Evolutionary conservation across 2,329 filamentous ascomycete species (phyloP).

Genomic region (Talaromyces sp.): DNA sequence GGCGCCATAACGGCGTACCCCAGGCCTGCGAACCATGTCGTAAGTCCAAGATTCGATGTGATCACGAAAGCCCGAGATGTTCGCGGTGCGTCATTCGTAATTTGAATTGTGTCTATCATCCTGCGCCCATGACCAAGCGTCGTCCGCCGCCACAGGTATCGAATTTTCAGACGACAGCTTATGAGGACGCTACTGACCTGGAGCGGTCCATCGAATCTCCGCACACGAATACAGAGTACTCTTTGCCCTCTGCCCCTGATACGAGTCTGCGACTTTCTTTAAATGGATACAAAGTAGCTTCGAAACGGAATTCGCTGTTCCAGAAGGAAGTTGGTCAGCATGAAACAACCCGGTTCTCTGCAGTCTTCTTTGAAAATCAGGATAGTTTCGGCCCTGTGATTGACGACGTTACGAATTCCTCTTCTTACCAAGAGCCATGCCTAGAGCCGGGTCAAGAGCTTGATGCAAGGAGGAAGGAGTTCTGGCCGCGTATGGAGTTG

Average conservation of each 20-base stretch:
- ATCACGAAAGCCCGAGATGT: slow-evolving; percentile 33
- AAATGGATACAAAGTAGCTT: background rate
- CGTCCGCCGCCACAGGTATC: background rate
- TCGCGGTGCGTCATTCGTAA: background rate
- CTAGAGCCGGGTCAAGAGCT: background rate
- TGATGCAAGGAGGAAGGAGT: background rate
- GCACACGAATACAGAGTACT: background rate
- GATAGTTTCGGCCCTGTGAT: background rate
- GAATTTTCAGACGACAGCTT: background rate
- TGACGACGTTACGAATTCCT: background rate
- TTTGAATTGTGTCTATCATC: background rate
- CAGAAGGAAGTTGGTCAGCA: background rate
- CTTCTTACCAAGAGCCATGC: background rate
- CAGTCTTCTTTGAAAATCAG: slow-evolving; percentile 3
- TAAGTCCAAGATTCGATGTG: slow-evolving; percentile 35
- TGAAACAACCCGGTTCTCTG: background rate
- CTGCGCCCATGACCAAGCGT: slow-evolving; percentile 3
- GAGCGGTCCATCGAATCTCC: background rate
- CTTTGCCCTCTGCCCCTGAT: background rate
- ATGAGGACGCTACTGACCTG: background rate
- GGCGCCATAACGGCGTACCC: slow-evolving; percentile 33
- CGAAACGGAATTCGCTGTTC: background rate
- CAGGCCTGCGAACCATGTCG: slow-evolving; percentile 40
- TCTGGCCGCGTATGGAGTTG: slow-evolving; percentile 1
- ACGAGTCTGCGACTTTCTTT: background rate